These are phyloP conservation scores for Starmerella vaccinii DNA, from an alignment of 805 yeast genomes.

Conservation along the genomic window DNA sequence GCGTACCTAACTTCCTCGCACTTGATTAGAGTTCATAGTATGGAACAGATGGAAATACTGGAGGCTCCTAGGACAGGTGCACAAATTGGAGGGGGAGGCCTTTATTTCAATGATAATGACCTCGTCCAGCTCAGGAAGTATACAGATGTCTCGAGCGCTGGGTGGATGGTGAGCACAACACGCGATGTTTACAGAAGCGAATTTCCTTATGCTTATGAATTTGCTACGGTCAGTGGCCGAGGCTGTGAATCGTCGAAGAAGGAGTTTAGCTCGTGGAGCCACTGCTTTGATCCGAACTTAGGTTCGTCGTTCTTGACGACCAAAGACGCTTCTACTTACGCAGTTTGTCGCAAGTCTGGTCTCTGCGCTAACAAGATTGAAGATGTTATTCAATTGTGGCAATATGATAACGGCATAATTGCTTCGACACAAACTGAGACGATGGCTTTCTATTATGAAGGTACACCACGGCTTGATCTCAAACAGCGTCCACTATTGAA, in stretches of 20 bases:
- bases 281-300: background rate
- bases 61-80: background rate
- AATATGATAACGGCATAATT: background rate
- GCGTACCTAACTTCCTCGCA: background rate
- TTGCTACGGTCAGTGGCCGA: background rate
- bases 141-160: background rate
- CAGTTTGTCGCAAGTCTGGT: slow-evolving; percentile 1
- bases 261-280: slow-evolving; percentile 6
- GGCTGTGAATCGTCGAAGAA: background rate
- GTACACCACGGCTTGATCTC: background rate
- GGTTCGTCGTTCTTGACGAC: slow-evolving; percentile 1
- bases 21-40: background rate
- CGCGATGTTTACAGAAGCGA: background rate
- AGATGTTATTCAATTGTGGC: background rate
- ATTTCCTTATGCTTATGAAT: background rate
- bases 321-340: background rate
- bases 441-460: background rate
- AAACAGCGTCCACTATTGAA: background rate
- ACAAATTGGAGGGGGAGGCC: background rate
- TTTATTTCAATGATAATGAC: background rate
- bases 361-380: background rate
- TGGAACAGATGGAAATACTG: background rate
- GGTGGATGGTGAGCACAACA: background rate
- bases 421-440: background rate
- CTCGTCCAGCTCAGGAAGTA: background rate